These are phyloP conservation scores for Anethum foeniculum DNA, from an alignment of 140 eudicot species.

Conservation along the genomic window DNA sequence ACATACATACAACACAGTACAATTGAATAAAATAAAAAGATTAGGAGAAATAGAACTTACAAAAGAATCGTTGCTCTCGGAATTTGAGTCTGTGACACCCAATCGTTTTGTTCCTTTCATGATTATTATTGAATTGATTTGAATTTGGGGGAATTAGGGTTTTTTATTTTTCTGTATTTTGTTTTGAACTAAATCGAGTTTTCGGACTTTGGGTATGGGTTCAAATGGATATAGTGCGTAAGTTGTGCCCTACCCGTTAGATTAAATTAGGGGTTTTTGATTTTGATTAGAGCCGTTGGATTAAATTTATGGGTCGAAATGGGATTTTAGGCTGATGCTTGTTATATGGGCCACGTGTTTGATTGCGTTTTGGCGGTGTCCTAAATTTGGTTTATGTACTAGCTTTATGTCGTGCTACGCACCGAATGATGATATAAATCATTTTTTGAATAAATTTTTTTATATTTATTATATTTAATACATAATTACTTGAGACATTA, in stretches of 20 bases:
- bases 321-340: neutral
- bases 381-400: no score
- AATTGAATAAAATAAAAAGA: neutral
- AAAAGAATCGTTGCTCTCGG: conserved; percentile 27
- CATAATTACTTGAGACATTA: no score
- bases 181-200: neutral
- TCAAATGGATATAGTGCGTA: conserved; percentile 14
- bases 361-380: neutral
- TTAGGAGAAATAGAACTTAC: conserved; percentile 19
- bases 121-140: neutral
- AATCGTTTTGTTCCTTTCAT: conserved; percentile 71
- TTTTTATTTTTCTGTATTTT: conserved; percentile 11
- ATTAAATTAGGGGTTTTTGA: conserved; percentile 21
- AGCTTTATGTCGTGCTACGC: no score
- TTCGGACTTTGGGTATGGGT: neutral
- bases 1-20: neutral
- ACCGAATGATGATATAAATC: no score
- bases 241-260: conserved; percentile 39
- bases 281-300: conserved; percentile 37
- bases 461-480: no score
- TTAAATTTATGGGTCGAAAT: neutral
- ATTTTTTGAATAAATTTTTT: no score
- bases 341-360: conserved; percentile 3
- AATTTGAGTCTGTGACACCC: conserved; percentile 36
- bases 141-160: conserved; percentile 33